Conservation (phyloP, 495 filamentous ascomycete species). For the Pyrenula aspistea region DNA sequence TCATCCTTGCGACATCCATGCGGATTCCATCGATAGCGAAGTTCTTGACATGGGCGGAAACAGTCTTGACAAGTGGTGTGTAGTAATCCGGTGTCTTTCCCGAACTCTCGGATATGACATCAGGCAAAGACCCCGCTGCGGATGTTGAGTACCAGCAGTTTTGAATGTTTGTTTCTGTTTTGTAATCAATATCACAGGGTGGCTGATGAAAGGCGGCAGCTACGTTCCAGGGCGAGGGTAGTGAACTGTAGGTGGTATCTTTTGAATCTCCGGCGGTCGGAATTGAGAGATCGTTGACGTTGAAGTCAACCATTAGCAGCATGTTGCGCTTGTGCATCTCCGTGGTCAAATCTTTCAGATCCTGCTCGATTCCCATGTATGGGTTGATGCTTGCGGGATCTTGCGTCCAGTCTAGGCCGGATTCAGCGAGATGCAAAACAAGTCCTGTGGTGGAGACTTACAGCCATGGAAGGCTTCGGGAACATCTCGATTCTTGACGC, state of each 20-base stretch:
- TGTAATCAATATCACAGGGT: conserved; percentile 29
- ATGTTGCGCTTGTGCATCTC: conserved; percentile 44
- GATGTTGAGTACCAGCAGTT: conserved; percentile 35
- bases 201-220: background rate
- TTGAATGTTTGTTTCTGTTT: conserved; percentile 23
- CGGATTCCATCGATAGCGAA: conserved; percentile 64
- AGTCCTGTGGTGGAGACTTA: background rate
- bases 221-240: background rate
- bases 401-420: conserved; percentile 37
- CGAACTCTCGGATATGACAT: background rate
- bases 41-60: conserved; percentile 41
- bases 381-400: conserved; percentile 49
- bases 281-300: conserved; percentile 49
- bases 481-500: background rate
- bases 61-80: conserved; percentile 40
- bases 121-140: background rate
- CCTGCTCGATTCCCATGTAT: conserved; percentile 45
- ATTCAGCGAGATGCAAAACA: background rate
- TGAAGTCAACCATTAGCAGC: conserved; percentile 57
- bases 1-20: conserved; percentile 56
- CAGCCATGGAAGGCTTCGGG: conserved; percentile 34
- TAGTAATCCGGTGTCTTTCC: too few relatives aligned
- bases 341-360: conserved; percentile 40
- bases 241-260: background rate
- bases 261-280: background rate